phyloP scores from a whole-genome alignment of 2,329 filamentous ascomycete species.

The Bipolaris sorokiniana region DNA sequence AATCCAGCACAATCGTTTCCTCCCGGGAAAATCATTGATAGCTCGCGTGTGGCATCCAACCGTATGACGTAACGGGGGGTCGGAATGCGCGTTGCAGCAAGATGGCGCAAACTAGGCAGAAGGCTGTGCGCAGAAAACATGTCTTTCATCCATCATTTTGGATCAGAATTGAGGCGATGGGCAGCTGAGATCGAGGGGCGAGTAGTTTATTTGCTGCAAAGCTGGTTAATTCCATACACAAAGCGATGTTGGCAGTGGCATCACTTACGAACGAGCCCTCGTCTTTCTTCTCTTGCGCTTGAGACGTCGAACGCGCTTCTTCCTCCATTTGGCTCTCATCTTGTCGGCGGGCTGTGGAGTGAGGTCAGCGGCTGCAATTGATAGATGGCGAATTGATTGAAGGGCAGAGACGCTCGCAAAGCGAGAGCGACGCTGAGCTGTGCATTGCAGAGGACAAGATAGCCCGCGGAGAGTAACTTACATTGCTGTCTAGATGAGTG shows the following conservation, averaged over 20 bases:
- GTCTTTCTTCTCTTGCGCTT: constrained; percentile 99
- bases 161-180: constrained; percentile 40
- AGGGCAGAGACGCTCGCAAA: constrained; percentile 8
- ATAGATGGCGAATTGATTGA: constrained; percentile 17
- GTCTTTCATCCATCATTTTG: constrained; percentile 37
- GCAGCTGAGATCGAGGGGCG: constrained; percentile 51
- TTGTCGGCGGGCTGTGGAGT: constrained; percentile 52
- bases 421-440: constrained; percentile 34
- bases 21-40: constrained; percentile 26
- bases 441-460: constrained; percentile 13
- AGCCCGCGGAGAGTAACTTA: constrained; percentile 37
- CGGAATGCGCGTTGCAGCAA: constrained; percentile 23
- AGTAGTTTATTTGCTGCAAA: constrained; percentile 58
- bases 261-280: constrained; percentile 88
- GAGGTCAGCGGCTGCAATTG: constrained; percentile 36
- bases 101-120: constrained; percentile 29
- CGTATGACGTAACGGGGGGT: constrained; percentile 34
- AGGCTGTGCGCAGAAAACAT: constrained; percentile 35
- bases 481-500: constrained; percentile 53
- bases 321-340: constrained; percentile 99
- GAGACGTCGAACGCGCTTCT: constrained; percentile 98
- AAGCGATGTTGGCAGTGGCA: constrained; percentile 1
- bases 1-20: constrained; percentile 36
- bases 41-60: constrained; percentile 36
- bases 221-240: constrained; percentile 17